These are phyloP conservation scores for Hypoxylon trugodes DNA, from an alignment of 495 filamentous ascomycete species.

Conservation along the genomic window DNA sequence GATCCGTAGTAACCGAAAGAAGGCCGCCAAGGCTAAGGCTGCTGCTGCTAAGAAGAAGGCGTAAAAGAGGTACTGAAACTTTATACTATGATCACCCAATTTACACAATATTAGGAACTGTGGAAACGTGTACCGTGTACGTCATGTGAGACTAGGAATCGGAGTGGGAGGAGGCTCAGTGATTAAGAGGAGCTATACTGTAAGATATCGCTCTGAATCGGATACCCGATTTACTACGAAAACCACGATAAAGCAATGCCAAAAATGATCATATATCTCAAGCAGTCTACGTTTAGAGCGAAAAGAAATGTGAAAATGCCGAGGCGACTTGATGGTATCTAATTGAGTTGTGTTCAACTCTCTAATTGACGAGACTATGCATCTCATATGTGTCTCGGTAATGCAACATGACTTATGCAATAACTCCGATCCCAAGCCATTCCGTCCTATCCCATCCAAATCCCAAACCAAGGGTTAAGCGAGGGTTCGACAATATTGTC, in stretches of 20 bases:
- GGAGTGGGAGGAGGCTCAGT: neutral
- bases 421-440: constrained; percentile 40
- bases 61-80: constrained; percentile 24
- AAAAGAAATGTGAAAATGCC: constrained; percentile 4
- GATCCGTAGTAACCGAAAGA: constrained; percentile 98
- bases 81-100: too few relatives aligned
- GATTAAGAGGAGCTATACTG: neutral
- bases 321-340: constrained; percentile 39
- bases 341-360: constrained; percentile 39
- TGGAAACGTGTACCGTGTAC: too few relatives aligned
- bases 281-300: constrained; percentile 1
- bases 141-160: neutral
- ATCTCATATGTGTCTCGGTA: constrained; percentile 33
- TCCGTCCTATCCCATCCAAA: constrained; percentile 15
- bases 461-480: constrained; percentile 33
- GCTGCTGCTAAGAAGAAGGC: constrained; percentile 75
- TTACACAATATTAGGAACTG: neutral
- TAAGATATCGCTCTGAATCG: neutral
- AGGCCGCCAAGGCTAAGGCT: constrained; percentile 89
- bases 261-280: constrained; percentile 11
- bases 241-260: neutral
- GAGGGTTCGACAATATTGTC: constrained; percentile 25
- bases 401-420: constrained; percentile 41
- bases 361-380: constrained; percentile 25
- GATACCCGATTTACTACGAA: neutral